A percentile compares a stretch with the other conserved stretches of the same genome.
phyloP scores from a whole-genome alignment of 768 basidiomycete species.

The Chalciporus sphaerocephalus region DNA sequence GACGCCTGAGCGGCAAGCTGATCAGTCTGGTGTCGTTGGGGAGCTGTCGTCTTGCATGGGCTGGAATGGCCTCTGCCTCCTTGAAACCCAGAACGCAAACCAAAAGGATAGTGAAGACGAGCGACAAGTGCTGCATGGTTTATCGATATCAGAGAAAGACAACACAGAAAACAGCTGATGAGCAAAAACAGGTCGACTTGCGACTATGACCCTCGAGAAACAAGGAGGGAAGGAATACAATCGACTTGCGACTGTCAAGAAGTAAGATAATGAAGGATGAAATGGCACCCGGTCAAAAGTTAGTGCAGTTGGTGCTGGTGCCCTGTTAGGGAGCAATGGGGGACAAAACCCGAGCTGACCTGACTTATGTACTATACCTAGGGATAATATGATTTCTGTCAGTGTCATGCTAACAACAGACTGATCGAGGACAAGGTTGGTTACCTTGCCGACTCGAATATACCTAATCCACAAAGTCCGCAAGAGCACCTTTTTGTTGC shows the following conservation, averaged over 20 bases:
- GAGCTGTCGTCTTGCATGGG: slow-evolving; percentile 9
- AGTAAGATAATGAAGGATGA: slow-evolving; percentile 6
- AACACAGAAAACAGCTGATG: not conserved
- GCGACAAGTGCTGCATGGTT: slow-evolving; percentile 50
- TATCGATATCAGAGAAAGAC: not conserved
- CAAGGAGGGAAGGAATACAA: not conserved
- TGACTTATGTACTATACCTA: slow-evolving; percentile 9
- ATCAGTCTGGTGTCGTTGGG: slow-evolving; percentile 29
- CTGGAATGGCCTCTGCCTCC: slow-evolving; percentile 28
- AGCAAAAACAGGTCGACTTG: slow-evolving; percentile 10
- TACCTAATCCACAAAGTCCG: too few species aligned
- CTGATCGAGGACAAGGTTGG: too few species aligned
- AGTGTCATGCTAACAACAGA: too few species aligned
- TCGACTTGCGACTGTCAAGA: slow-evolving; percentile 17
- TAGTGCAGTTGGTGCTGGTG: not conserved
- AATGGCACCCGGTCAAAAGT: slow-evolving; percentile 22
- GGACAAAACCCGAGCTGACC: not conserved
- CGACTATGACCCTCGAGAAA: slow-evolving; percentile 2
- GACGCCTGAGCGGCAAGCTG: slow-evolving; percentile 40
- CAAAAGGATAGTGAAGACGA: slow-evolving; percentile 49
- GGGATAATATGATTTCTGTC: too few species aligned
- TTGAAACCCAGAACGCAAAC: slow-evolving; percentile 46
- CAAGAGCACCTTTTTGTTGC: too few species aligned
- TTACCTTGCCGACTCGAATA: too few species aligned
- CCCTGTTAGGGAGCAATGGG: not conserved